Evolutionary conservation across 139 green algal genomes (phyloP), one percentile per base, ranked within the genome.

Genomic region (Chlamydomonas sp.): DNA sequence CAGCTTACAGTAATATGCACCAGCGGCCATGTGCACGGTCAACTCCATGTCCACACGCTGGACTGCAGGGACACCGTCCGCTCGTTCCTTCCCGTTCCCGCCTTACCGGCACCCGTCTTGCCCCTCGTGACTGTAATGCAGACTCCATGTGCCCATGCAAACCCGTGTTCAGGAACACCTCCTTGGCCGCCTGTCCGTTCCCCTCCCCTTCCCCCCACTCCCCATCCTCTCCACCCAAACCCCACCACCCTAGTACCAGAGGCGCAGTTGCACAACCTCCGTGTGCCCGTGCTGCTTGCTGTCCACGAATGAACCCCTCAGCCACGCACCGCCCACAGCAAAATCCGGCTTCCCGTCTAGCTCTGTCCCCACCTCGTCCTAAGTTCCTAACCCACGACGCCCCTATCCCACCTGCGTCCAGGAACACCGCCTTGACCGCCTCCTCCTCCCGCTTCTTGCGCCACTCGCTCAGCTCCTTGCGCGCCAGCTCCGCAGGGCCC

Each of bases 391-490:
- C 60, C 4, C 60, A 6, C 31, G 60, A 3, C 14, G 12, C 78
- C 18, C 60, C 8, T 57, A 3, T 72, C 87, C 7, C 59, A 91
- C 88, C 88, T 18, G 93, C 91, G 79, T 98, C 96, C 67, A 98
- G 91, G 85, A 98, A 96, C 16, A 93, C 91, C 15, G 85, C 88
- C 88, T 95, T 94, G 71, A 90, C 88, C 85, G 97, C 89, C 60
- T 96, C 94, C 92, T 98, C 93, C 90, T 94, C 86, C 85, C 93
- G 91, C 91, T 95, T 94, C 66, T 83, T 49, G 20, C 96, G 92
- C 94, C 95, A 97, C 85, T 92, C 92, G 64, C 91, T 93, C 81
- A 97, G 91, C 90, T 98, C 94, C 78, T 91, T 87, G 76, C 78
- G 93, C 59, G 86, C 90, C 80, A 97, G 91, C 82, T 96, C 93